phyloP scores from a whole-genome alignment of 306 rosid species.

The Trifolium pratense region DNA sequence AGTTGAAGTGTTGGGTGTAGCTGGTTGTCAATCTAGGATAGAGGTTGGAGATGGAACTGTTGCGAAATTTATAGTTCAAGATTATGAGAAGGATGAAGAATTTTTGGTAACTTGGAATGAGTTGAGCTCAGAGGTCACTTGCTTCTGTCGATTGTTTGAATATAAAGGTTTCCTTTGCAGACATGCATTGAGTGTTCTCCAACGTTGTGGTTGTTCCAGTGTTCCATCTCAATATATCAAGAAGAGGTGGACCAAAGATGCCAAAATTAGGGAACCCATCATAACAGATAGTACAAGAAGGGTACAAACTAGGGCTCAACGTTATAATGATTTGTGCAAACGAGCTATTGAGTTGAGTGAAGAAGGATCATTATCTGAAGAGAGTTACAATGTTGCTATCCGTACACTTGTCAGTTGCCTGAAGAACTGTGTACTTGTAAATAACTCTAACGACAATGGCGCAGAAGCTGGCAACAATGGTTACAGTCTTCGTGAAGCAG shows the following conservation, averaged over 20 bases:
- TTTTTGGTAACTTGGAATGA: conserved; percentile 76
- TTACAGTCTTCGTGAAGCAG: conserved; percentile 62
- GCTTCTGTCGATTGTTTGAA: conserved; percentile 83
- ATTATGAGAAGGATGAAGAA: conserved; percentile 78
- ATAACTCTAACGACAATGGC: conserved; percentile 59
- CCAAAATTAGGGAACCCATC: conserved; percentile 59
- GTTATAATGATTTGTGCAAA: conserved; percentile 82
- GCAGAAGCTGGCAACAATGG: conserved; percentile 61
- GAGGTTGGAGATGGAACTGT: conserved; percentile 68
- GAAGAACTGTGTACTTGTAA: conserved; percentile 83
- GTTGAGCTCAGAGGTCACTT: conserved; percentile 72
- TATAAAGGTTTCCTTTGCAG: conserved; percentile 94
- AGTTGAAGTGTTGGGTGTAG: conserved; percentile 90
- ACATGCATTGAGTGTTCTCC: conserved; percentile 85
- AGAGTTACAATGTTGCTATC: conserved; percentile 64
- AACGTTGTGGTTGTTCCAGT: conserved; percentile 78
- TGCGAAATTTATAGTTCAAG: conserved; percentile 72
- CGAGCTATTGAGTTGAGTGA: conserved; percentile 84
- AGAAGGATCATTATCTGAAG: conserved; percentile 91
- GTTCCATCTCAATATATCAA: conserved; percentile 78
- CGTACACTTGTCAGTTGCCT: conserved; percentile 73
- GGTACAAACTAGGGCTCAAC: conserved; percentile 69
- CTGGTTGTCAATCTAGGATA: conserved; percentile 82
- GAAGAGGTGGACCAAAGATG: conserved; percentile 92
- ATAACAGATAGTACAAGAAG: conserved; percentile 57